These are phyloP conservation scores for Suhomyces pyralidae DNA, from an alignment of 805 yeast species.

Conservation along the genomic window DNA sequence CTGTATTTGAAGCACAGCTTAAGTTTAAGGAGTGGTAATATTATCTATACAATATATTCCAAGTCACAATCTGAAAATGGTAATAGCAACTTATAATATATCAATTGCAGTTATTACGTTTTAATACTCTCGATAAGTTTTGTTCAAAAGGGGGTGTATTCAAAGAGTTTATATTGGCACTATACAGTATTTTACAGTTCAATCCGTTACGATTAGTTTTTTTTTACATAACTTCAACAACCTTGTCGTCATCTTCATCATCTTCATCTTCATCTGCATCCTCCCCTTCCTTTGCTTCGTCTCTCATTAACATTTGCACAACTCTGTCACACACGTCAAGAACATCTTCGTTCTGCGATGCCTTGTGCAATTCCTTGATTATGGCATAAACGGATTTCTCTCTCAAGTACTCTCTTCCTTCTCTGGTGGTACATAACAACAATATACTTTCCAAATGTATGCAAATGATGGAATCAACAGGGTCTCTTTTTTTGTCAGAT, in stretches of 20 bases:
- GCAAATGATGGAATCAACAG: conserved; percentile 58
- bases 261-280: conserved; percentile 51
- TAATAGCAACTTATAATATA: no score
- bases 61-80: no score
- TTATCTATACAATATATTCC: background rate
- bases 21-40: no score
- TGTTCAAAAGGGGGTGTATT: no score
- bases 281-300: conserved; percentile 54
- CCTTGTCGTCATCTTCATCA: conserved; percentile 50
- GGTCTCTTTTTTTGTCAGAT: conserved; percentile 74
- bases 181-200: background rate
- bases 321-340: conserved; percentile 74
- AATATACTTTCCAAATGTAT: conserved; percentile 78
- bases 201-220: background rate
- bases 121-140: no score
- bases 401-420: conserved; percentile 73
- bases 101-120: background rate
- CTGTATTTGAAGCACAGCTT: no score
- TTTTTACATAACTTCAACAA: conserved; percentile 50
- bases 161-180: background rate
- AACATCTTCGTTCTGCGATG: conserved; percentile 39
- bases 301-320: conserved; percentile 91
- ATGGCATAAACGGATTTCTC: conserved; percentile 81
- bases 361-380: conserved; percentile 80
- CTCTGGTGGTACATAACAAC: conserved; percentile 71